Evolutionary conservation across 140 eudicot species (phyloP).

Genomic region (Erigeron philadelphicus): DNA sequence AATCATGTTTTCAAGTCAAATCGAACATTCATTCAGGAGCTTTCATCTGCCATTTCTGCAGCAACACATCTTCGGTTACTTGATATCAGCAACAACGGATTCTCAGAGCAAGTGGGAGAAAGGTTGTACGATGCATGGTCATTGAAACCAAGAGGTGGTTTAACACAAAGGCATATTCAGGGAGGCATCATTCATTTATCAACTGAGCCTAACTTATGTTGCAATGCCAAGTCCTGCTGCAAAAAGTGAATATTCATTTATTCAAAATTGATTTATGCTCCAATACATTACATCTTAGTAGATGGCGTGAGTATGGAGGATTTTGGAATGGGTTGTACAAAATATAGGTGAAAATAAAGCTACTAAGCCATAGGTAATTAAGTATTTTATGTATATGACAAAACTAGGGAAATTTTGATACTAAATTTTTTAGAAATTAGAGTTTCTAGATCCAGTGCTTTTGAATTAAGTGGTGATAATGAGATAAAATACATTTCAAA

Average conservation of each 20-base stretch:
- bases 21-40: constrained; percentile 29
- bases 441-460: too few relatives aligned
- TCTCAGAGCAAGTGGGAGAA: constrained; percentile 45
- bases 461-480: too few relatives aligned
- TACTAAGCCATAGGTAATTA: too few relatives aligned
- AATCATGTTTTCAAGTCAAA: not conserved
- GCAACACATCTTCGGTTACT: constrained; percentile 51
- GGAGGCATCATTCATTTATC: constrained; percentile 52
- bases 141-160: constrained; percentile 32
- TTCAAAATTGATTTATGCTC: too few relatives aligned
- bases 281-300: too few relatives aligned
- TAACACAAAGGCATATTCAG: constrained; percentile 40
- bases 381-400: too few relatives aligned
- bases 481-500: too few relatives aligned
- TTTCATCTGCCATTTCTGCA: constrained; percentile 42
- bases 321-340: too few relatives aligned
- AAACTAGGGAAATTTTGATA: too few relatives aligned
- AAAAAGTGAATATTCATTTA: constrained; percentile 22
- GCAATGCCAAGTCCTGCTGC: constrained; percentile 70
- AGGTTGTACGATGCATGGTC: constrained; percentile 56
- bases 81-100: constrained; percentile 68
- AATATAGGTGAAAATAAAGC: too few relatives aligned
- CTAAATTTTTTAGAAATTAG: too few relatives aligned
- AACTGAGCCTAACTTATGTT: constrained; percentile 45
- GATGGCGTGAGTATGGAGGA: too few relatives aligned